Base-by-base conservation (phyloP, 768 basidiomycete genomes). In the Lenzites betulinus region DNA sequence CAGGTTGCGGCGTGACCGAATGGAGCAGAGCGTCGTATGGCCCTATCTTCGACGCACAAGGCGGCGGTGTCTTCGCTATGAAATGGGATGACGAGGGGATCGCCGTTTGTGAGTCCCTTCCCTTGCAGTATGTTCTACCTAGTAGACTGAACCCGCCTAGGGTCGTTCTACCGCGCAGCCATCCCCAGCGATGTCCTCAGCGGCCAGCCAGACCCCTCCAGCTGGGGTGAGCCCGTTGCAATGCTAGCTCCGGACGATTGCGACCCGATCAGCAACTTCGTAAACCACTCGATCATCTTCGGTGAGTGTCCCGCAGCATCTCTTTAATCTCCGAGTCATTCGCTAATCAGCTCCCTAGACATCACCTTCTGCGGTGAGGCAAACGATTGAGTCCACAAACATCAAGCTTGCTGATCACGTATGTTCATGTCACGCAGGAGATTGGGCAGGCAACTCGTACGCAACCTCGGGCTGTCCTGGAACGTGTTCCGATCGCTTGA, bases 11-110 rank as follows among this genome's bases (percentile, higher is more conserved):
- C 38, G 77, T 93, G 63, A 83, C 80, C 0, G 92, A 94, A 69
- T 86, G 85, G 84, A 93, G 91, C 67, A 79, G 81, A 22, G 87
- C 89, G 2, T 95, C 93, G 0, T 95, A 91, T 72, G 93, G 93
- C 0, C 86, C 88, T 38, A 83, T 81, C 53, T 94, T 94, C 69
- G 93, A 94, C 62, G 79, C 81, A 0, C 85, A 84, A 68, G 84
- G 88, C 11, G 93, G 93, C 5, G 93, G 93, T 3, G 86, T 93
- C 2, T 94, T 92, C 70, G 92, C 86, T 1, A 92, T 93, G 90
- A 88, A 89, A 66, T 95, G 93, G 93, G 90, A 93, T 68, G 82
- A 85, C 59, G 79, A 78, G 60, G 85, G 86, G 1, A 91, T 93
- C 57, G 82, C 85, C 41, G 81, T 91, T 63, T 92, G 90, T 92